Evolutionary conservation across 495 filamentous ascomycete genomes (phyloP).

Genomic region (Podospora bellae-mahoneyi): DNA sequence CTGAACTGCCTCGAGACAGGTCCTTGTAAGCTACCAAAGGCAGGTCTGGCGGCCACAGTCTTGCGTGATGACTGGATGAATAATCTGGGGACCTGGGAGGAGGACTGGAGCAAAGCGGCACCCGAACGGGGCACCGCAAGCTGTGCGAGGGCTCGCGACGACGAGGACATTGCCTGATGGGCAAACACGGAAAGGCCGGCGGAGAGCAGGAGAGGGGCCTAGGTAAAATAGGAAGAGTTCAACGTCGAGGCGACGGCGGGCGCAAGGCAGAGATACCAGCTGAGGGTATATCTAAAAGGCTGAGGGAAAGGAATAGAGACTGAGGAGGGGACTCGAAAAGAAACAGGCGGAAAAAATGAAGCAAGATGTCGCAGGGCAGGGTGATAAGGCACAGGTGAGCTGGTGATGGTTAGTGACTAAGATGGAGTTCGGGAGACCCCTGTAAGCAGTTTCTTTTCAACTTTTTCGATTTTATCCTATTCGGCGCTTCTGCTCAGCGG

Average conservation of each 20-base stretch:
- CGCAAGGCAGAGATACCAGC: constrained; percentile 7
- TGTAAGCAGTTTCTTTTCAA: constrained; percentile 9
- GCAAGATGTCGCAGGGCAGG: constrained; percentile 9
- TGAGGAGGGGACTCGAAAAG: background rate
- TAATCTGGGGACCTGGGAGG: constrained; percentile 25
- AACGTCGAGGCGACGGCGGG: background rate
- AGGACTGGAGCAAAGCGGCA: constrained; percentile 25
- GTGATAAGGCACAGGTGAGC: constrained; percentile 10
- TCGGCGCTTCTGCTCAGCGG: constrained; percentile 11
- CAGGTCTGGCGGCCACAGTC: constrained; percentile 23
- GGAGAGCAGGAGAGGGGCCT: constrained; percentile 1
- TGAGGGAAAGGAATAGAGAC: background rate
- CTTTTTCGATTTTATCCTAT: constrained; percentile 22
- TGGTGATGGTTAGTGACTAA: constrained; percentile 23
- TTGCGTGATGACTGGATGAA: constrained; percentile 28
- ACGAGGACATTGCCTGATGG: constrained; percentile 37
- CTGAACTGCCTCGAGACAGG: constrained; percentile 37
- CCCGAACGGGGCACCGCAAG: constrained; percentile 28
- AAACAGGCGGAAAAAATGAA: constrained; percentile 7
- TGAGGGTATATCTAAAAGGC: background rate
- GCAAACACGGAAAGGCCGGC: constrained; percentile 16
- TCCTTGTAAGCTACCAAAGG: constrained; percentile 22
- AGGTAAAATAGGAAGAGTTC: constrained; percentile 7
- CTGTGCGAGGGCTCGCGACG: constrained; percentile 34
- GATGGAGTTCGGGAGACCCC: constrained; percentile 17